Evolutionary conservation across 768 basidiomycete species (phyloP), one percentile per base, ranked within the genome.

Genomic region (Cantharellus cinnabarinus): DNA sequence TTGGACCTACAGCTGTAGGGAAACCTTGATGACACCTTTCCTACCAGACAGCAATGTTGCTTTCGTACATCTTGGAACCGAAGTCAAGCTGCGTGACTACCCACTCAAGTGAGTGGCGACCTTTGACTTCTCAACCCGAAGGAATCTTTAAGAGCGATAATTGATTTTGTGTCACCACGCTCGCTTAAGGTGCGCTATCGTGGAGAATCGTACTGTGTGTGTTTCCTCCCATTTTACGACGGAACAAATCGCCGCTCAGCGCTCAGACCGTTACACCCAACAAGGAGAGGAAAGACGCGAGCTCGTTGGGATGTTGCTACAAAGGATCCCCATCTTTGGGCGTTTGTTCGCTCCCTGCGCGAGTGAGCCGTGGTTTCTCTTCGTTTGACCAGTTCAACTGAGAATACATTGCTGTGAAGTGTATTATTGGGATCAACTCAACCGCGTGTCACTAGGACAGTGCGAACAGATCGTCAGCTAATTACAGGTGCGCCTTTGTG

Each of bases 241-340:
- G 35, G 52, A 54, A 10, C 14, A 54, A 37, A 54, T 54, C 52
- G 10, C 35, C 52, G 52, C 35, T 7, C 52, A 54, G 35, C 52
- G 52, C 10, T 10, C 52, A 7, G 7, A 10, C 14, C 10, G 7
- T 37, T 37, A 14, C 10, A 37, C 52, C 35, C 7, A 10, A 37
- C 35, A 10, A 10, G 52, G 52, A 7, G 52, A 54, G 35, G 14
- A 54, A 37, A 10, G 38, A 37, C 52, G 52, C 52, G 35, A 10
- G 7, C 10, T 7, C 7, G 10, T 54, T 37, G 52, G 52, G 7
- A 37, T 10, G 14, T 54, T 10, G 10, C 44, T 61, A 41, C 60
- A 61, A 38, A 51, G 52, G 15, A 60, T 61, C 29, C 60, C 60
- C 52, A 51, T 61, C 38, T 14, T 61, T 4, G 60, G 60, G 2